A percentile compares a stretch with the other conserved stretches of the same genome.
Conservation (phyloP, 306 rosid species). For the Prosopis cineraria region DNA sequence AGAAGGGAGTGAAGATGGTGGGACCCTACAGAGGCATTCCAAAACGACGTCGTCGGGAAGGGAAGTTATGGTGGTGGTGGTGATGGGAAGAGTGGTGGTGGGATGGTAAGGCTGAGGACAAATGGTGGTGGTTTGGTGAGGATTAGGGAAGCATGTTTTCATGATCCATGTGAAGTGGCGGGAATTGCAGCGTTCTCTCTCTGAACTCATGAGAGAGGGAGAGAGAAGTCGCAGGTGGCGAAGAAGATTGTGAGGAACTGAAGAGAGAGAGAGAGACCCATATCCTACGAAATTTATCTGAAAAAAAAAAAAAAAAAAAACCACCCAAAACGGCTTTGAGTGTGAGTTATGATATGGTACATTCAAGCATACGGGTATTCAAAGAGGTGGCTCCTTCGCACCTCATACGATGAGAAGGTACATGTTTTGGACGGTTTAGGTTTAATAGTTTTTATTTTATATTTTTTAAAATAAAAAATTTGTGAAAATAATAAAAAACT, state of each 20-base stretch:
- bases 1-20: conserved; percentile 47
- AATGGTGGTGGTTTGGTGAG: neutral
- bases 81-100: neutral
- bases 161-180: conserved; percentile 80
- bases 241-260: neutral
- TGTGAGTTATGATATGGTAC: neutral
- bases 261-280: neutral
- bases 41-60: conserved; percentile 72
- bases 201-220: conserved; percentile 31
- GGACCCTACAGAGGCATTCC: conserved; percentile 61
- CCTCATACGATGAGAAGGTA: no score
- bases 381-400: no score
- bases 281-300: no score
- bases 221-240: neutral
- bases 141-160: conserved; percentile 67
- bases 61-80: conserved; percentile 48
- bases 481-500: no score
- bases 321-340: neutral
- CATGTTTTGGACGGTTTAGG: no score
- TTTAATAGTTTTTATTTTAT: no score
- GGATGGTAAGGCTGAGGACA: neutral
- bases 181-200: conserved; percentile 64
- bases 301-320: no score
- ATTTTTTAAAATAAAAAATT: no score
- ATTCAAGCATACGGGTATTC: neutral